Base-by-base conservation (phyloP, 2,329 filamentous ascomycete genomes). In the Penicillium verrucosum region DNA sequence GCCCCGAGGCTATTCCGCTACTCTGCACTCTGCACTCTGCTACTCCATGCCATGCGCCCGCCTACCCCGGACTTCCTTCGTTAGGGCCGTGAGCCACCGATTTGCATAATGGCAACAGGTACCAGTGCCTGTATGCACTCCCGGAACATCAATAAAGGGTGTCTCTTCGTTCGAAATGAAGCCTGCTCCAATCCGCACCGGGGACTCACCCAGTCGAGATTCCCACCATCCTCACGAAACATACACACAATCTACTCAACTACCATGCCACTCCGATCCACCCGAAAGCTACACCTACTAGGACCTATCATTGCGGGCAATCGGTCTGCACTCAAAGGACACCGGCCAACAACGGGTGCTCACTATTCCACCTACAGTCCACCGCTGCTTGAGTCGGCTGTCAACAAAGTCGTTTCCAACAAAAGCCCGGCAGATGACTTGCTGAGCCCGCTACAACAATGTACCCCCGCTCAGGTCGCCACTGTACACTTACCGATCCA, bases 71-170 rank as follows among this genome's bases (percentile, higher is more conserved):
- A 16, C 11, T 5, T 41, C 21, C 12, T 41, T 41, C 38, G 21
- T 8, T 41, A 41, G 37, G 18, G 18, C 2, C 25, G 53, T 43
- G 38, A 40, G 53, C 21, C 23, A 21, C 12, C 27, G 23, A 23
- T 37, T 38, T 36, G 23, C 54, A 59, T 29, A n/a, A 63, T 64
- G 63, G 38, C 45, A n/a, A 55, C 45, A 30, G 51, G 57, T 34
- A 51, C 54, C 18, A 54, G 46, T 36, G 49, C 57, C 43, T 57
- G 40, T 27, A 38, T 41, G 8, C 38, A 50, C 29, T 41, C 58
- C 18, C 58, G 55, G 25, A 42, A 40, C 34, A 25, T 60, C 16
- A 55, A 48, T 21, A 54, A 37, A 30, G 29, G 32, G 16, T 25
- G 34, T 11, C 2, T 21, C 21, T 18, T 25, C 4, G 10, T n/a